phyloP scores from a whole-genome alignment of 2,329 filamentous ascomycete species.

The Colletotrichum sansevieriae region DNA sequence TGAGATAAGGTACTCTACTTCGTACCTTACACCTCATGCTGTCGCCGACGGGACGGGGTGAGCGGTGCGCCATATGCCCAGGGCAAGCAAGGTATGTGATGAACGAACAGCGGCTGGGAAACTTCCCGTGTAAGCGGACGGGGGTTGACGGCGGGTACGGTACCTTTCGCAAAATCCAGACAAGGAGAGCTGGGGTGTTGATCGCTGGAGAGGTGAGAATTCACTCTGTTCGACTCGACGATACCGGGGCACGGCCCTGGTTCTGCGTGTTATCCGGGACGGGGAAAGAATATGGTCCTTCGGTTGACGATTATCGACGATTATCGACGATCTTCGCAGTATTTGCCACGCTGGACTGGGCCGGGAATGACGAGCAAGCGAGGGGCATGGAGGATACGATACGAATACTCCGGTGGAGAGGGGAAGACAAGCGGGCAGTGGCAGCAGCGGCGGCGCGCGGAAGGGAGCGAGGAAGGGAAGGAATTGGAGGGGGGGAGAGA shows the following conservation, averaged over 20 bases:
- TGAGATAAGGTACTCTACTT: no score
- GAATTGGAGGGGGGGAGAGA: conserved; percentile 10
- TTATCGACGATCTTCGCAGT: conserved; percentile 10
- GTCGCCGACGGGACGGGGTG: no score
- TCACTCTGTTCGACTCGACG: conserved; percentile 11
- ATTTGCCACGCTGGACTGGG: conserved; percentile 4
- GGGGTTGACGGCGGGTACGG: conserved; percentile 10
- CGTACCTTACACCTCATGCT: no score
- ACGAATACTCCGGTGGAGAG: background rate
- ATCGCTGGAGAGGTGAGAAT: conserved; percentile 5
- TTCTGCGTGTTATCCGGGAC: conserved; percentile 3
- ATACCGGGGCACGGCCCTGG: conserved; percentile 25
- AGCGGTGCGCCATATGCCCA: background rate
- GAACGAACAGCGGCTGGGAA: background rate
- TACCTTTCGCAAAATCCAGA: conserved; percentile 21
- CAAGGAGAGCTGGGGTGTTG: conserved; percentile 12
- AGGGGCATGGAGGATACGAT: conserved; percentile 12
- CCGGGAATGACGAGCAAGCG: background rate
- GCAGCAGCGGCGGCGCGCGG: background rate
- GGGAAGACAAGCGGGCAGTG: background rate
- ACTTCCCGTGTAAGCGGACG: conserved; percentile 18
- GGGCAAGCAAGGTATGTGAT: background rate
- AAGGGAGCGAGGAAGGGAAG: conserved; percentile 18
- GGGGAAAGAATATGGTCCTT: background rate
- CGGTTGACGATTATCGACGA: background rate